A percentile compares a stretch with the other conserved stretches of the same genome.
Evolutionary conservation across 148 eudicot species (phyloP).

Genomic region (Dysphania ambrosioides): DNA sequence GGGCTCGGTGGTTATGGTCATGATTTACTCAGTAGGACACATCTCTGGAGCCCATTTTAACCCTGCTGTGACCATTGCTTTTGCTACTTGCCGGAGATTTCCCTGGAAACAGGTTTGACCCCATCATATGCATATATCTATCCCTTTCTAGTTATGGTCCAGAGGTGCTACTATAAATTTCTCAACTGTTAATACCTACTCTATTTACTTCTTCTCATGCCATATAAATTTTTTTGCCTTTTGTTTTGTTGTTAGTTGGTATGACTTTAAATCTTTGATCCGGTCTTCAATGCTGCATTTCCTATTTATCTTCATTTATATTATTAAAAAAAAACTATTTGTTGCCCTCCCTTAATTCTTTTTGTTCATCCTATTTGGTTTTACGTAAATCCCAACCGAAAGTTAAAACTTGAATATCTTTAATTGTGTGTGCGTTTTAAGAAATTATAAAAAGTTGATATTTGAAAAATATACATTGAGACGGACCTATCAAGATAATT

Average conservation of each 20-base stretch:
- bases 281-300: slow-evolving; percentile 1
- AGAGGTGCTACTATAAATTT: neutral
- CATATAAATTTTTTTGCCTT: neutral
- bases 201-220: neutral
- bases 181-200: slow-evolving; percentile 30
- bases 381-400: no score
- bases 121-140: no score
- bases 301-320: no score
- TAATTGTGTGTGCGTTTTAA: no score
- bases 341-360: no score
- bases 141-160: no score
- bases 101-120: slow-evolving; percentile 97
- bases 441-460: no score
- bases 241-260: slow-evolving; percentile 5
- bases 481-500: no score
- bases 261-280: neutral
- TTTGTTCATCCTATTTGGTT: no score
- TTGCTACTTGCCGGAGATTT: slow-evolving; percentile 77
- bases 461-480: no score
- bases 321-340: no score
- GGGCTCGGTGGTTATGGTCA: slow-evolving; percentile 91
- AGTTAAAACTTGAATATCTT: no score
- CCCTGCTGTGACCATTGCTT: slow-evolving; percentile 94
- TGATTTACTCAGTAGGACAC: slow-evolving; percentile 85
- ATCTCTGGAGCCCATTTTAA: slow-evolving; percentile 98